Percentiles rank a stretch among this genome's conserved stretches.
These are phyloP conservation scores for Triticum turgidum DNA, from an alignment of 176 grass and related monocot species.

Conservation along the genomic window DNA sequence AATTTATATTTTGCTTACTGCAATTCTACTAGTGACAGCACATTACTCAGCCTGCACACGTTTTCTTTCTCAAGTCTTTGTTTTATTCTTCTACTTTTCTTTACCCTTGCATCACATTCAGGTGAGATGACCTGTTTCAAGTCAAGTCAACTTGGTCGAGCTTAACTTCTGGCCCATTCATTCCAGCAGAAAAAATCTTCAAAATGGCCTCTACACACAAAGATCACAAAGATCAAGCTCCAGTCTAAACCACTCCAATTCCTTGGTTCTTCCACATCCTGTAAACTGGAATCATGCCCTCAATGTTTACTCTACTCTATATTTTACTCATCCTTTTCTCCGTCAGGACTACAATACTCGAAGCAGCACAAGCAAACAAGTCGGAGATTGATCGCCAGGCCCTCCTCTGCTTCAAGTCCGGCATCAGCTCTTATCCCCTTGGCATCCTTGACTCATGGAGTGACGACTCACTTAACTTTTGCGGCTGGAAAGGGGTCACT, in stretches of 20 bases:
- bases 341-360: neutral
- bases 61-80: neutral
- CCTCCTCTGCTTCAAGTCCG: slow-evolving; percentile 46
- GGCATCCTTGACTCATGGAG: slow-evolving; percentile 22
- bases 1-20: too few species aligned
- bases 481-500: slow-evolving; percentile 43
- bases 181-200: neutral
- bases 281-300: neutral
- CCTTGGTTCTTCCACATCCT: neutral
- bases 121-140: neutral
- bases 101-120: neutral
- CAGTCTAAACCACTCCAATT: neutral
- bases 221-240: neutral
- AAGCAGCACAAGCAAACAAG: neutral
- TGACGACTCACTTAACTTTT: slow-evolving; percentile 21
- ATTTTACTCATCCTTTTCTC: neutral
- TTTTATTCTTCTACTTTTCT: neutral
- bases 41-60: neutral
- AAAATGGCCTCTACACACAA: neutral
- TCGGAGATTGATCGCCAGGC: neutral
- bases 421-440: neutral
- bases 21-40: too few species aligned
- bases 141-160: neutral
- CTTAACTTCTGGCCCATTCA: neutral
- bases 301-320: neutral